These are phyloP conservation scores for Serendipita sp. DNA, from an alignment of 1,284 basidiomycete genomes.

Conservation along the genomic window DNA sequence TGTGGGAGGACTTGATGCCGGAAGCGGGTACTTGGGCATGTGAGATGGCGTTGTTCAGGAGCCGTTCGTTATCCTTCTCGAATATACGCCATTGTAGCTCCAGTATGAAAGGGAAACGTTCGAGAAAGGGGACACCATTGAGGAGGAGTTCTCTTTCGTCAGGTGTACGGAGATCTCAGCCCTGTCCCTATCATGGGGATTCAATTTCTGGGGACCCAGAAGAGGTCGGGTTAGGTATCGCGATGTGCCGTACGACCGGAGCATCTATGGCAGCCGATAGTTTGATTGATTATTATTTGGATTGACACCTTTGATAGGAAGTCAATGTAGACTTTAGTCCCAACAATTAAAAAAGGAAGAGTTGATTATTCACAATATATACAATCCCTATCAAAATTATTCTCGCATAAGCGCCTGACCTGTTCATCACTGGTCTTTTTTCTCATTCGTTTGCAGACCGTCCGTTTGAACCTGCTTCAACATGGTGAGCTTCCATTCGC, in stretches of 20 bases:
- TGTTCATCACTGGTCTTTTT: background rate
- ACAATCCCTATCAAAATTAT: too few relatives aligned
- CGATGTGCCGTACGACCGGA: background rate
- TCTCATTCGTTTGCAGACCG: background rate
- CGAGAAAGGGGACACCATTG: background rate
- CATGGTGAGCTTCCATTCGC: conserved; percentile 6
- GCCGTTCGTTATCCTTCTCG: too few relatives aligned
- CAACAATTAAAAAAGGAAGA: too few relatives aligned
- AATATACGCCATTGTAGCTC: too few relatives aligned
- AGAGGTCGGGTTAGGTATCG: background rate
- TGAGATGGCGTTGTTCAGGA: too few relatives aligned
- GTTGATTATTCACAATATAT: too few relatives aligned
- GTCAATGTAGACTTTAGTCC: too few relatives aligned
- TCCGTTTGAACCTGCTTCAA: background rate
- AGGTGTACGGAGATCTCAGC: background rate
- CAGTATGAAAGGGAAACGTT: background rate
- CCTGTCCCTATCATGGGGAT: background rate
- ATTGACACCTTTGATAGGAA: too few relatives aligned
- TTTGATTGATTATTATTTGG: background rate
- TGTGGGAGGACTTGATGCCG: too few relatives aligned
- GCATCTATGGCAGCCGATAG: background rate
- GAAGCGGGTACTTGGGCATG: too few relatives aligned
- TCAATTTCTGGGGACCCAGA: background rate
- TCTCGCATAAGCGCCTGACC: too few relatives aligned
- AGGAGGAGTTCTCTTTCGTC: background rate